phyloP scores from a whole-genome alignment of 495 filamentous ascomycete genomes.

The Aspergillus haitiensis region DNA sequence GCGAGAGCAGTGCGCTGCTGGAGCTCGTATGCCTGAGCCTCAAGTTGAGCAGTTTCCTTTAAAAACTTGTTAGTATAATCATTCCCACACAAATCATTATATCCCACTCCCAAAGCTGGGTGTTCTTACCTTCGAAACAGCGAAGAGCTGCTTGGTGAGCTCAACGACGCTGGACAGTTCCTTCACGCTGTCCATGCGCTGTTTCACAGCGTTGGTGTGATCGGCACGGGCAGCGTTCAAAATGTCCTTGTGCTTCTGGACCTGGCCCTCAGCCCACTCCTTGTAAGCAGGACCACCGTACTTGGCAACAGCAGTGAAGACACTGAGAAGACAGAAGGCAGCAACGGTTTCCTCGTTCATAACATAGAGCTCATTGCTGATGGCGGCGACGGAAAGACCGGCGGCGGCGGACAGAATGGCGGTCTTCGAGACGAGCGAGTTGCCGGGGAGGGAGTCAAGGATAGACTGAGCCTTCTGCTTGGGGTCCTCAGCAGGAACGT shows the following conservation, averaged over 20 bases:
- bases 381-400: slow-evolving; percentile 86
- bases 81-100: not conserved
- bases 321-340: slow-evolving; percentile 80
- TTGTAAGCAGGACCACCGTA: slow-evolving; percentile 89
- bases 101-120: not conserved
- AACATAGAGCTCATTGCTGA: slow-evolving; percentile 99
- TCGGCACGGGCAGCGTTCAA: slow-evolving; percentile 89
- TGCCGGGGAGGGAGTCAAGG: slow-evolving; percentile 84
- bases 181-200: slow-evolving; percentile 87
- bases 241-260: slow-evolving; percentile 85
- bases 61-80: slow-evolving; percentile 21
- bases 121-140: slow-evolving; percentile 83
- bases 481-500: slow-evolving; percentile 77
- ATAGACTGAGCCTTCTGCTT: slow-evolving; percentile 94
- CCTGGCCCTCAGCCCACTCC: slow-evolving; percentile 86
- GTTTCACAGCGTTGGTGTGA: slow-evolving; percentile 92
- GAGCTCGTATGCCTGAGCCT: slow-evolving; percentile 93
- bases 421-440: slow-evolving; percentile 85
- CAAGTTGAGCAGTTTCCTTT: slow-evolving; percentile 93
- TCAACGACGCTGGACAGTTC: slow-evolving; percentile 92
- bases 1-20: slow-evolving; percentile 91
- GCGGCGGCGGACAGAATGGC: slow-evolving; percentile 92
- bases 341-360: slow-evolving; percentile 97
- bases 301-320: slow-evolving; percentile 86
- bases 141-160: slow-evolving; percentile 93